phyloP scores from a whole-genome alignment of 192 early-diverging fungal species.

The Haplosporangium gracile region DNA sequence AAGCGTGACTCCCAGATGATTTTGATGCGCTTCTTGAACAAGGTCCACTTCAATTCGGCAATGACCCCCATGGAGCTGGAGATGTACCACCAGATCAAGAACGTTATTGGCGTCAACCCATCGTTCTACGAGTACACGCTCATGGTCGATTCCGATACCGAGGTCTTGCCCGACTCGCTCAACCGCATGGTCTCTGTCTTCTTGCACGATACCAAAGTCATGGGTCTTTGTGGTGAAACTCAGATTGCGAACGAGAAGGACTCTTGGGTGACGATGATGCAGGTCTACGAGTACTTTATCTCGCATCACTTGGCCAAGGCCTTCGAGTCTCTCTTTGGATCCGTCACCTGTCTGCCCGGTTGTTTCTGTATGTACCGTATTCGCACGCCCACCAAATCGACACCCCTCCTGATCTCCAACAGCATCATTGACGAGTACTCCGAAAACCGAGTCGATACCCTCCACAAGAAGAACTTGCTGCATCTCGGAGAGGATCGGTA shows the following conservation, averaged over 20 bases:
- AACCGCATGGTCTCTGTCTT: constrained; percentile 93
- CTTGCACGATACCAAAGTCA: constrained; percentile 91
- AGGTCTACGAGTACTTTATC: constrained; percentile 99
- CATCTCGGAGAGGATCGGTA: constrained; percentile 99
- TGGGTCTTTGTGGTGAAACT: constrained; percentile 98
- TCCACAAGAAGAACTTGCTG: constrained; percentile 99
- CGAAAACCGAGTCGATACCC: constrained; percentile 93
- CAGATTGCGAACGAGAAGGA: constrained; percentile 91
- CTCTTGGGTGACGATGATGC: constrained; percentile 98
- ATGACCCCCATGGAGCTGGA: constrained; percentile 98
- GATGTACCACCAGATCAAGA: constrained; percentile 99
- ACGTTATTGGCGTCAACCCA: constrained; percentile 98
- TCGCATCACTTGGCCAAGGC: constrained; percentile 97
- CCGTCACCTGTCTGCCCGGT: constrained; percentile 97
- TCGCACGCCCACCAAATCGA: constrained; percentile 88
- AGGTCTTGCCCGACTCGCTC: constrained; percentile 90
- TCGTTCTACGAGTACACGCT: constrained; percentile 96
- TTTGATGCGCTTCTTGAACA: constrained; percentile 97
- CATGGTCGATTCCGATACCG: constrained; percentile 99
- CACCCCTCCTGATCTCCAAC: constrained; percentile 91
- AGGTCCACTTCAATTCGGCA: constrained; percentile 93
- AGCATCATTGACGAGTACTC: constrained; percentile 94
- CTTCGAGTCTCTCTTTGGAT: constrained; percentile 97
- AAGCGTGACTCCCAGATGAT: constrained; percentile 99
- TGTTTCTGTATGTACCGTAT: constrained; percentile 99